Percentiles rank a stretch among this genome's conserved stretches.
Evolutionary conservation across 441 rosid species (phyloP).

Genomic region (Aquilaria agallochum): DNA sequence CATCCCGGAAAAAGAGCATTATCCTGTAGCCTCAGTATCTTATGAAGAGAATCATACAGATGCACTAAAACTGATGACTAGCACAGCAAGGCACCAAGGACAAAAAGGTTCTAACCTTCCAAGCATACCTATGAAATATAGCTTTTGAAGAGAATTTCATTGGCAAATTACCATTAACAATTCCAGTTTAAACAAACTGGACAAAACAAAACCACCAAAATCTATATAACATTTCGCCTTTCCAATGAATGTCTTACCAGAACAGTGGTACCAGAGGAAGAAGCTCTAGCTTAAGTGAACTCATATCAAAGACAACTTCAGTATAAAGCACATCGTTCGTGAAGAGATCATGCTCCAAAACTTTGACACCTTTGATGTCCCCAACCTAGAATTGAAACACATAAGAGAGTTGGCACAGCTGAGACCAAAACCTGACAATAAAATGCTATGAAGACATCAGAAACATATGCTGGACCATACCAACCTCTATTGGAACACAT

Average conservation of each 20-base stretch:
- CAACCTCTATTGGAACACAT: conserved; percentile 68
- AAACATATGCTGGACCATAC: conserved; percentile 10
- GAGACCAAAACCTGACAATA: conserved; percentile 2
- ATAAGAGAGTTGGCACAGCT: conserved; percentile 13
- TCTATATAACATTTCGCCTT: too few species aligned
- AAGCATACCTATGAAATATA: background rate
- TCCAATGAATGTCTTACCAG: conserved; percentile 47
- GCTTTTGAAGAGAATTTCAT: conserved; percentile 5
- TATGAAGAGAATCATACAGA: too few species aligned
- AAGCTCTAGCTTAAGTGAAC: conserved; percentile 73
- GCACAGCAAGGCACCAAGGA: too few species aligned
- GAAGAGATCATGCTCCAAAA: conserved; percentile 83
- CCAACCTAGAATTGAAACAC: conserved; percentile 47
- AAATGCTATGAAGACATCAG: conserved; percentile 3
- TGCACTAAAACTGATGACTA: too few species aligned
- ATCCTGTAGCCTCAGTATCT: too few species aligned
- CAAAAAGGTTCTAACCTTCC: too few species aligned
- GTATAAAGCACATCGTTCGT: conserved; percentile 88
- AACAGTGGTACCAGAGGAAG: conserved; percentile 84
- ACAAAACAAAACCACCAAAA: too few species aligned
- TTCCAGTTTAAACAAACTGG: too few species aligned
- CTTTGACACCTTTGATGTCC: conserved; percentile 75
- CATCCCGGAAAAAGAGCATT: too few species aligned
- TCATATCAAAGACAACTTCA: conserved; percentile 83
- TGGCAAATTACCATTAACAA: too few species aligned